Base-by-base conservation (phyloP, 805 yeast species). In the Limtongia smithiae region DNA sequence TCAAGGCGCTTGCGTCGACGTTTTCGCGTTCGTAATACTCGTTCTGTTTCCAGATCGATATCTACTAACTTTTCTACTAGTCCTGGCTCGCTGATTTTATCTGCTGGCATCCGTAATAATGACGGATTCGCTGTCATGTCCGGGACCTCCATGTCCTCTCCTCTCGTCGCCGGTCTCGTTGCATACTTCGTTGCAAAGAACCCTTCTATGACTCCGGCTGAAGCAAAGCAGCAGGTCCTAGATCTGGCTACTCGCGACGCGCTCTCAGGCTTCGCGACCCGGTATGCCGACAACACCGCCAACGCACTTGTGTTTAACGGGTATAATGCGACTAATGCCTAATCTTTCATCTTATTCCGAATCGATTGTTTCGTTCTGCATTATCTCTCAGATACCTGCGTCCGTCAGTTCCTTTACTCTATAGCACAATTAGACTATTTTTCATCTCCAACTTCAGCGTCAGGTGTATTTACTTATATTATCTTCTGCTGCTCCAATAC, bases 71-170 rank as follows among this genome's bases (percentile, higher is more conserved):
- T 17, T 3, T 39, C 75, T 74, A 7, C 9, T 60, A 80, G 76
- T 15, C 81, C 81, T 8, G 81, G 81, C 55, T 82, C 86, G 62
- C 84, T 87, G 68, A 80, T 91, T 55, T 74, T 85, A 60, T 87
- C 96, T 34, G 66, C 68, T 14, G 63, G 66, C 37, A 62, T 58
- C 38, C 30, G 35, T 24, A 51, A 61, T 46, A 48, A 58, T 27
- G 40, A 59, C 9, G 54, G 57, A 3, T 22, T 52, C 14, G 21
- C 27, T 6, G 11, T 11, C 21, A 11, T 47, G 21, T 46, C 52
- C 6, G 97, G 97, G 71, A 90, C 97, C 12, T 90, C 97, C 15
- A 91, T 91, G 97, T 95, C 97, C 24, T 83, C 96, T 27, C 97
- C 97, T 37, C 96, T 89, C 65, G 90, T 91, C 60, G 83, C 89